Percentiles rank a stretch among this genome's conserved stretches.
These are phyloP conservation scores for Chamaenerion angustifolium DNA, from an alignment of 345 rosid genomes.

Conservation along the genomic window DNA sequence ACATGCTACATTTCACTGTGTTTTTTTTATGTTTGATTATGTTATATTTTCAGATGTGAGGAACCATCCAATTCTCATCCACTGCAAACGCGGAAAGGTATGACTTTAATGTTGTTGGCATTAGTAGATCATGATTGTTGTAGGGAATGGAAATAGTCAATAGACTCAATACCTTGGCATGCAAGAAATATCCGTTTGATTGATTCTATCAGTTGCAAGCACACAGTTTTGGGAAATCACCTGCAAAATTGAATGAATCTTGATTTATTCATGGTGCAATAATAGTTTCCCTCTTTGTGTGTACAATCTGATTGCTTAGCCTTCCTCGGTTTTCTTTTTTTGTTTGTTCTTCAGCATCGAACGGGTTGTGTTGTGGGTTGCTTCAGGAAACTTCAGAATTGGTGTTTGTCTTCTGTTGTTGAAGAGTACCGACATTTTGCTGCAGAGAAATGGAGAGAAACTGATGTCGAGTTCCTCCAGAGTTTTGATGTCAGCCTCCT, in stretches of 20 bases:
- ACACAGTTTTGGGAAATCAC: no score
- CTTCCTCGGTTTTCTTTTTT: not conserved
- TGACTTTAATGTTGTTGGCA: not conserved
- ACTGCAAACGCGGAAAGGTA: slow-evolving; percentile 84
- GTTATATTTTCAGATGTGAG: slow-evolving; percentile 26
- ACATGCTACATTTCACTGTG: slow-evolving; percentile 1
- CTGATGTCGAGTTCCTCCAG: slow-evolving; percentile 66
- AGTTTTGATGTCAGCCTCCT: slow-evolving; percentile 44
- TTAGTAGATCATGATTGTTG: not conserved
- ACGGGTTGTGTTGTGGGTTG: slow-evolving; percentile 72
- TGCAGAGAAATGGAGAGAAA: slow-evolving; percentile 44
- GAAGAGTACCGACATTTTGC: slow-evolving; percentile 77
- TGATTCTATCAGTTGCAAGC: no score
- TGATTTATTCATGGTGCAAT: no score
- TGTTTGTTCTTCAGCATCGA: slow-evolving; percentile 36
- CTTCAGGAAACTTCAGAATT: slow-evolving; percentile 58
- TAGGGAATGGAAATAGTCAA: not conserved
- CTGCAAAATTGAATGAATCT: no score
- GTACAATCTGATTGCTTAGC: no score
- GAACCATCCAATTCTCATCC: slow-evolving; percentile 64
- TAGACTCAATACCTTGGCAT: no score
- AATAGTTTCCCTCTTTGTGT: no score
- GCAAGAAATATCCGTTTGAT: no score
- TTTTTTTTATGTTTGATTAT: not conserved
- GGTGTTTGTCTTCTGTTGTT: slow-evolving; percentile 64